Percentiles rank a stretch among this genome's conserved stretches.
Conservation (phyloP, 2,329 filamentous ascomycete species). For the Akanthomyces lecanii region DNA sequence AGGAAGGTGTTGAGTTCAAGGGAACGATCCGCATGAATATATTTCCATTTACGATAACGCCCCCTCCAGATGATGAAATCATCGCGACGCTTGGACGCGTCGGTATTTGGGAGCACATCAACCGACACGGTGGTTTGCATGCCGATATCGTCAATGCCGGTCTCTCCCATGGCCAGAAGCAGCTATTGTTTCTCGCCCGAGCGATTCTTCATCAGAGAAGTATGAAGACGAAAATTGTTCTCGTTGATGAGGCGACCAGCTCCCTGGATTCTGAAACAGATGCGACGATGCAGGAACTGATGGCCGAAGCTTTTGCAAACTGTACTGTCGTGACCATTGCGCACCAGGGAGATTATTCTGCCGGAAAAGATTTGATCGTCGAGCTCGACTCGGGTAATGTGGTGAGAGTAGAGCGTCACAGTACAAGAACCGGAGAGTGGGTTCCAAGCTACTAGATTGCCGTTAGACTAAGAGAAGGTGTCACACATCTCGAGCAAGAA, state of each 20-base stretch:
- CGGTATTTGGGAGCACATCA: constrained; percentile 15
- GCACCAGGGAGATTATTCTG: constrained; percentile 17
- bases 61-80: not conserved
- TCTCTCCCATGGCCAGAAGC: constrained; percentile 20
- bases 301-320: constrained; percentile 18
- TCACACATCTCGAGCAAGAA: no score
- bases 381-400: no score
- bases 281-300: constrained; percentile 12
- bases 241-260: constrained; percentile 2
- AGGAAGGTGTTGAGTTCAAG: constrained; percentile 24
- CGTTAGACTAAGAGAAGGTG: no score
- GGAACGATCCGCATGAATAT: constrained; percentile 18
- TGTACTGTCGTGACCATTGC: constrained; percentile 19
- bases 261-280: constrained; percentile 19
- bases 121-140: constrained; percentile 16
- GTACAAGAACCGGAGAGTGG: no score
- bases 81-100: constrained; percentile 13
- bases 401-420: no score
- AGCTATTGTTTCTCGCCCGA: constrained; percentile 21
- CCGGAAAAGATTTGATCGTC: not conserved
- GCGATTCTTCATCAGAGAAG: constrained; percentile 4
- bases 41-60: not conserved
- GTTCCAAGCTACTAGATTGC: no score
- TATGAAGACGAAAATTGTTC: not conserved
- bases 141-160: not conserved